Evolutionary conservation across 805 yeast genomes (phyloP).

Genomic region (Lipomyces oligophaga): DNA sequence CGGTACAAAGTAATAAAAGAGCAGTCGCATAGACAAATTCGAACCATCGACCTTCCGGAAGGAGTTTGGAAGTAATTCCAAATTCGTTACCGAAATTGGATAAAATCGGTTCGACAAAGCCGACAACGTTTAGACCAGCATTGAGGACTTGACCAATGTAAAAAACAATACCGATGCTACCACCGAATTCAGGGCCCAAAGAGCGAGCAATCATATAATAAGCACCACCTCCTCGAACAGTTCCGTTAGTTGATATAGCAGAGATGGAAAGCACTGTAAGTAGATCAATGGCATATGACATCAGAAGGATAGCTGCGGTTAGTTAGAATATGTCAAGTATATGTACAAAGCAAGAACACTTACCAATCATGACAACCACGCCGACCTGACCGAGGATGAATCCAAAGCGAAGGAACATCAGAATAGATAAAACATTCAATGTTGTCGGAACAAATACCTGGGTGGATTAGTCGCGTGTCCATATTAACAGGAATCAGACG

Average conservation of each 20-base stretch:
- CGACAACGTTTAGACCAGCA: conserved; percentile 86
- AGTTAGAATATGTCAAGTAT: background rate
- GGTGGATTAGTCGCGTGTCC: background rate
- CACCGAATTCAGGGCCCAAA: conserved; percentile 97
- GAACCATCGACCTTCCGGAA: conserved; percentile 68
- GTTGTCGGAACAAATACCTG: conserved; percentile 77
- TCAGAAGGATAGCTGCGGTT: conserved; percentile 41
- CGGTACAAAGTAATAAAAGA: conserved; percentile 65
- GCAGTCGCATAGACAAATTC: conserved; percentile 67
- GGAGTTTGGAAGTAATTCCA: conserved; percentile 53
- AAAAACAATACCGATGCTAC: conserved; percentile 91
- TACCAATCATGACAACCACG: conserved; percentile 57
- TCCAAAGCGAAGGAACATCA: conserved; percentile 94
- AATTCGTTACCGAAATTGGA: conserved; percentile 63
- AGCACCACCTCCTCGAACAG: conserved; percentile 97
- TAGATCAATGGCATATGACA: conserved; percentile 76
- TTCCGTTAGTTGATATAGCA: conserved; percentile 96
- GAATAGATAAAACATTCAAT: conserved; percentile 83
- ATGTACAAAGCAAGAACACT: background rate
- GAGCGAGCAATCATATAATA: conserved; percentile 95
- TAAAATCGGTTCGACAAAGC: conserved; percentile 85
- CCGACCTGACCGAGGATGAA: conserved; percentile 96
- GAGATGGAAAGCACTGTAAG: conserved; percentile 86
- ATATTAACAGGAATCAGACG: background rate
- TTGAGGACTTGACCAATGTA: conserved; percentile 92